Evolutionary conservation across 2,329 filamentous ascomycete genomes (phyloP).

Genomic region (Aureobasidium sp.): DNA sequence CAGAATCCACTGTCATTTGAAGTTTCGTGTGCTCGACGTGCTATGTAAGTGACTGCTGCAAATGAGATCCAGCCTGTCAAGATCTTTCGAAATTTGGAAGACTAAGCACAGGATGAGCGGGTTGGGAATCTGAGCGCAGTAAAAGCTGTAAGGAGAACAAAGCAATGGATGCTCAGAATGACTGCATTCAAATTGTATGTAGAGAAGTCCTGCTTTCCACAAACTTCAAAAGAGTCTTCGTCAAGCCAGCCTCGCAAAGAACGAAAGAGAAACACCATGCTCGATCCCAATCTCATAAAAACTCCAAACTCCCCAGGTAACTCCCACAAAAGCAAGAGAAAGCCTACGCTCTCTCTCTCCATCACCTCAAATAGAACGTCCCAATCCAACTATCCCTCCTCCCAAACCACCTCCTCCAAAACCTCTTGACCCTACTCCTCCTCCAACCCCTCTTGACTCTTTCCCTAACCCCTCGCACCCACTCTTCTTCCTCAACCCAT

Average conservation of each 20-base stretch:
- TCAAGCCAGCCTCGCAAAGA: neutral
- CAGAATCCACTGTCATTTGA: neutral
- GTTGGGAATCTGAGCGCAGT: too few relatives aligned
- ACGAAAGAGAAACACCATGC: neutral
- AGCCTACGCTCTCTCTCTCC: neutral
- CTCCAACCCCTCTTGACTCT: neutral
- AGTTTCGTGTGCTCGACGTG: neutral
- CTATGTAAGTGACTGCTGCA: neutral
- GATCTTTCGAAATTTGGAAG: too few relatives aligned
- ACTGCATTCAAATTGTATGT: too few relatives aligned
- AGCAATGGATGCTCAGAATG: too few relatives aligned
- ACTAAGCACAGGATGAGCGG: too few relatives aligned
- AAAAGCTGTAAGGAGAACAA: too few relatives aligned
- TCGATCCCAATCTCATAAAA: too few relatives aligned
- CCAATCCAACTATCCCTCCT: constrained; percentile 13
- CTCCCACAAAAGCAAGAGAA: neutral
- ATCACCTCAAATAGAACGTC: constrained; percentile 1
- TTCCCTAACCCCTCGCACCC: too few relatives aligned
- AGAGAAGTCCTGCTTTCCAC: neutral
- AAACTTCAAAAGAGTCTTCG: neutral
- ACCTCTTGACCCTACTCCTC: neutral
- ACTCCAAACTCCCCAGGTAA: neutral
- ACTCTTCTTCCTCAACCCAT: neutral
- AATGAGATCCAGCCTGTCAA: too few relatives aligned
- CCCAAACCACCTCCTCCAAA: neutral